Evolutionary conservation across 2,329 filamentous ascomycete species (phyloP).

Genomic region (Fusarium sp.): DNA sequence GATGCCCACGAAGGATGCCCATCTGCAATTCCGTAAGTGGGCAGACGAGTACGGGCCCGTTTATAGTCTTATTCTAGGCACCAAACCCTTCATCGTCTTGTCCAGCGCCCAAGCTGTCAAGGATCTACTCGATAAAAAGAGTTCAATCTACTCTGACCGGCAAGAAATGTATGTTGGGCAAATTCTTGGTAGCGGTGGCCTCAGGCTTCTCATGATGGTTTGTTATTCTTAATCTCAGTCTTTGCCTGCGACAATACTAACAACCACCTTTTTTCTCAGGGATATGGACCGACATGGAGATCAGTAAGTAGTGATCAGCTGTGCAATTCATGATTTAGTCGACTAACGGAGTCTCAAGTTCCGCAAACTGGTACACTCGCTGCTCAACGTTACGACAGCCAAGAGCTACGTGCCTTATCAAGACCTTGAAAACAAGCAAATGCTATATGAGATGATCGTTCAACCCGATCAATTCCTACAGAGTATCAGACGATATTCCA

Average conservation of each 20-base stretch:
- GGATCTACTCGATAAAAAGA: neutral
- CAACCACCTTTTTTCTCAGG: neutral
- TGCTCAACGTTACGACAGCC: neutral
- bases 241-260: accelerated
- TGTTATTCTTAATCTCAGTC: neutral
- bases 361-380: neutral
- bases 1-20: neutral
- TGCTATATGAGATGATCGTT: neutral
- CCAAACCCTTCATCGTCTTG: neutral
- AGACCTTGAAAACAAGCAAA: slow-evolving; percentile 2
- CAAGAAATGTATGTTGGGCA: slow-evolving; percentile 10
- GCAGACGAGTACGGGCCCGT: slow-evolving; percentile 1
- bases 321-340: accelerated
- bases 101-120: slow-evolving; percentile 2
- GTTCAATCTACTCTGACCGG: neutral
- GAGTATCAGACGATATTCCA: neutral
- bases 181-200: neutral
- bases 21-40: neutral
- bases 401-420: neutral
- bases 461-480: neutral
- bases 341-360: neutral
- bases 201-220: neutral
- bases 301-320: neutral
- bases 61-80: neutral
- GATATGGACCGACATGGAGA: slow-evolving; percentile 1